Conservation (phyloP, 2,329 filamentous ascomycete species). For the Stachybotrys echinatus region DNA sequence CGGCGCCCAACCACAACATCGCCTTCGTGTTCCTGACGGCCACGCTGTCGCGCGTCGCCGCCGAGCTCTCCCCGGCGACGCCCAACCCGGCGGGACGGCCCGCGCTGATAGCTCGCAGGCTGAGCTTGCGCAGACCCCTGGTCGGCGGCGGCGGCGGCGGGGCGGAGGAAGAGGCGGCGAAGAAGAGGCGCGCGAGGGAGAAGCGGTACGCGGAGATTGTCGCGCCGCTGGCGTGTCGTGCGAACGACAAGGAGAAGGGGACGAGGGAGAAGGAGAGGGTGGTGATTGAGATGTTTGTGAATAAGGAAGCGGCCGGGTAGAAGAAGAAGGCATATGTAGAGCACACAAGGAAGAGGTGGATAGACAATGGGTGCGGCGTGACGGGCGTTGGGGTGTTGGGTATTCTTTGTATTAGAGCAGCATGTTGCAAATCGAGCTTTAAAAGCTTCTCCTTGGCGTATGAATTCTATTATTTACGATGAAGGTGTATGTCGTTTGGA, state of each 20-base stretch:
- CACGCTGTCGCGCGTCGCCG: conserved; percentile 56
- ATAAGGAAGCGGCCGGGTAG: conserved; percentile 16
- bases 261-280: conserved; percentile 60
- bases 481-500: too few relatives aligned
- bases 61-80: conserved; percentile 39
- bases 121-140: conserved; percentile 41
- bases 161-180: conserved; percentile 19
- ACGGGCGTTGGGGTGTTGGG: too few relatives aligned
- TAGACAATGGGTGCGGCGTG: too few relatives aligned
- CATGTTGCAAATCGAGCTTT: too few relatives aligned
- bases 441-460: too few relatives aligned
- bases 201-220: conserved; percentile 61
- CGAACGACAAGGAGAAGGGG: conserved; percentile 48
- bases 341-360: too few relatives aligned
- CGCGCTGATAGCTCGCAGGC: conserved; percentile 32
- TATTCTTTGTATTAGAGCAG: too few relatives aligned
- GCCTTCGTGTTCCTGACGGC: conserved; percentile 83
- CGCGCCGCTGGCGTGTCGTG: conserved; percentile 55
- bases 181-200: conserved; percentile 53
- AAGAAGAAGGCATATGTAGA: too few relatives aligned
- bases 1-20: conserved; percentile 74
- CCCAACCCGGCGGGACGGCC: conserved; percentile 17
- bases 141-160: conserved; percentile 14
- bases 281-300: conserved; percentile 64
- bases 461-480: too few relatives aligned